Evolutionary conservation across 2,329 filamentous ascomycete species (phyloP).

Genomic region (Sarocladiaceae sp.): DNA sequence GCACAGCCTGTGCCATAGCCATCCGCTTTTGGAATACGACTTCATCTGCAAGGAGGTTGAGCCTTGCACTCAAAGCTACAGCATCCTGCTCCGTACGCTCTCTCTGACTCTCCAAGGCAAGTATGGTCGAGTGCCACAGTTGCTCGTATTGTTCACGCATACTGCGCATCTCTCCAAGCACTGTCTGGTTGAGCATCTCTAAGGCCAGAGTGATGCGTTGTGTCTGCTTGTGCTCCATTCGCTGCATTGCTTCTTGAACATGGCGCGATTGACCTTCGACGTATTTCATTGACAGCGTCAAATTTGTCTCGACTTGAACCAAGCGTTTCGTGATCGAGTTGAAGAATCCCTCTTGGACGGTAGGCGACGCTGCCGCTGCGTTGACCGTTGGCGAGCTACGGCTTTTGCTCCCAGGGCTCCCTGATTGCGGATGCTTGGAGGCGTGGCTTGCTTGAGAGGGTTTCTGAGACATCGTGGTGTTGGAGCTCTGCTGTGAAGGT

Average conservation of each 20-base stretch:
- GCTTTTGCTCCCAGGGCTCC: slow-evolving; percentile 17
- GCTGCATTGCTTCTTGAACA: slow-evolving; percentile 77
- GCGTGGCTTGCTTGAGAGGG: slow-evolving; percentile 13
- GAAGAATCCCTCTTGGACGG: slow-evolving; percentile 96
- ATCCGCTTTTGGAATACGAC: slow-evolving; percentile 82
- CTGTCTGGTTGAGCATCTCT: slow-evolving; percentile 78
- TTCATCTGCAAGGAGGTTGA: slow-evolving; percentile 90
- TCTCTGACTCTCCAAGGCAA: slow-evolving; percentile 82
- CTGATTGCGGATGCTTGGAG: not conserved
- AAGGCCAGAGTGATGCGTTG: slow-evolving; percentile 78
- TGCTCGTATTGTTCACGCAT: slow-evolving; percentile 88
- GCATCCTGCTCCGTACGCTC: slow-evolving; percentile 80
- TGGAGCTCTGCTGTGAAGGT: not conserved
- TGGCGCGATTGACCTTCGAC: slow-evolving; percentile 94
- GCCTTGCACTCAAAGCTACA: slow-evolving; percentile 68
- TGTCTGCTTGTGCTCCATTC: slow-evolving; percentile 81
- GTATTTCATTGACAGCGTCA: slow-evolving; percentile 87
- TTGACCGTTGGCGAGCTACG: slow-evolving; percentile 22
- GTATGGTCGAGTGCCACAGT: slow-evolving; percentile 91
- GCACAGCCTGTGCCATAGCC: slow-evolving; percentile 82
- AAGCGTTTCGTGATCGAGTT: slow-evolving; percentile 92
- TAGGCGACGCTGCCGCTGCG: slow-evolving; percentile 48
- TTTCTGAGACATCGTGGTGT: not conserved
- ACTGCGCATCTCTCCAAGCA: slow-evolving; percentile 70
- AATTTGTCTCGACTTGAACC: slow-evolving; percentile 85